Evolutionary conservation across 768 basidiomycete species (phyloP), one percentile per base, ranked within the genome.

Genomic region (Russula abietina): DNA sequence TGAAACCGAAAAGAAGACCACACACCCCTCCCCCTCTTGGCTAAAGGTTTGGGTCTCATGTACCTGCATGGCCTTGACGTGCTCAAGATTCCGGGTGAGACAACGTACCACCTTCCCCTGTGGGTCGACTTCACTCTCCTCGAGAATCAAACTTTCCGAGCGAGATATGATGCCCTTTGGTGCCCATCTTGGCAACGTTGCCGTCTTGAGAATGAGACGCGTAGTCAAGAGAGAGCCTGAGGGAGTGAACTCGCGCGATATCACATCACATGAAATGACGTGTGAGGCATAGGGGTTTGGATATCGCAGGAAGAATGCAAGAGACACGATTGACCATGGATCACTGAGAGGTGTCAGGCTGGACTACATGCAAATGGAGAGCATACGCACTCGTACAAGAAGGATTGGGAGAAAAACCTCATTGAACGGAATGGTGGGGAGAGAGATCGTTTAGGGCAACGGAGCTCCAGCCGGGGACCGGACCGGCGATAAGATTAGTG

Each of bases 241-340:
- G 14, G 86, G 79, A 1, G 90, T 86, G 67, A 89, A 78, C 22
- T 76, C 79, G 67, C 95, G 89, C 58, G 91, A 89, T 67, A 98
- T 85, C 70, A 98, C 93, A 78, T 98, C 95, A 80, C 93, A 95
- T 4, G 94, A 94, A 68, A 95, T 76, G 73, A 98, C 88, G 76
- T 98, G 95, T 41, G 89, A 80, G 7, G 95, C 91, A 70, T 92
- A 93, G 54, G 95, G 93, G 72, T 97, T 98, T 4, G 95, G 95
- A 75, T 97, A 98, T 66, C 95, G 89, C 62, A 97, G 79, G 73
- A 95, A 95, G 79, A 89, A 97, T 14, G 95, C 95, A 66, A 96
- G 80, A 22, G 95, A 86, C 62, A 96, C 91, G 68, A 91, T 95
- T 61, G 91, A 81, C 85, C 95, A 93, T 73, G 93, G 84, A 83